Evolutionary conservation across 1,284 basidiomycete species (phyloP), one percentile per base, ranked within the genome.

Genomic region (Fistulina hepatica): DNA sequence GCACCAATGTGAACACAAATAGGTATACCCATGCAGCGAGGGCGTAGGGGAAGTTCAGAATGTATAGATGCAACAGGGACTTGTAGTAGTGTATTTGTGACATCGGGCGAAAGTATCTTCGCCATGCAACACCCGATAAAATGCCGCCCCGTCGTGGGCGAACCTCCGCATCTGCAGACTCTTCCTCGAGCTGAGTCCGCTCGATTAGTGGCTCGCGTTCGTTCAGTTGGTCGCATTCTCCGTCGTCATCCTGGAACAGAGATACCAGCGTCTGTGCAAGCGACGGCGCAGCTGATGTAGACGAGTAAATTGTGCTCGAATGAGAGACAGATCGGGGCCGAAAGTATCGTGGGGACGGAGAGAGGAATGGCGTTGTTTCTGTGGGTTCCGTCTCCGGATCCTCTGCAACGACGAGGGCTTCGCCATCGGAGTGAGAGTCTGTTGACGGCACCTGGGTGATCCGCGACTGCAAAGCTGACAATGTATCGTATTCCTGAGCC

Each of bases 21-120:
- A 82, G 61, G 53, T 75, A 85, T 4, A 83, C 50, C 76, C 78
- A 85, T 11, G 80, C 76, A 13, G 63, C 49, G 39, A 86, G 58
- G 8, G 80, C 79, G 50, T 71, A 84, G 1, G 81, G 81, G 49
- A 86, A 82, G 56, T 86, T 86, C 45, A 86, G 36, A 15, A 80
- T 58, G 36, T 74, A 50, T 12, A 86, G 62, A 51, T 86, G 83
- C 34, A 80, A 66, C 13, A 81, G 56, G 0, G 81, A 61, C 21
- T 63, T 56, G 47, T 77, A 81, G 50, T 84, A 84, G 19, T 65
- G 63, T 43, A 49, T 59, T 39, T 59, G 59, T 16, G 47, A 43
- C 46, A 85, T 43, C 4, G 82, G 81, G 19, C 69, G 60, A 53
- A 80, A 84, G 51, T 85, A 85, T 41, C 60, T 56, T 30, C 53